Conservation (phyloP, 1,139 yeast species). For the Candida sojae region DNA sequence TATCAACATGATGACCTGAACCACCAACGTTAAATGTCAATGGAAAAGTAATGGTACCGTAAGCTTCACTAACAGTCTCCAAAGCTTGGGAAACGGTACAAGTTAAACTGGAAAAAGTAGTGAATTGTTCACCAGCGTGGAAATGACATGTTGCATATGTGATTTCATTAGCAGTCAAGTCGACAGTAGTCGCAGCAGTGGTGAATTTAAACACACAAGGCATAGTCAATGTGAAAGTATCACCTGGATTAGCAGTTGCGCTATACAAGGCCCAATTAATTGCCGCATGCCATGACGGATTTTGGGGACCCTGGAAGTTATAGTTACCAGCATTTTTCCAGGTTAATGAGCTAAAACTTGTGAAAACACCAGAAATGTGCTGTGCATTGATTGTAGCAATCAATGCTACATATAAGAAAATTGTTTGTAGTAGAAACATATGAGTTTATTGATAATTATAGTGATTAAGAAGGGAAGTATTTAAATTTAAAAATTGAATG, state of each 20-base stretch:
- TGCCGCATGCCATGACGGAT: conserved; percentile 26
- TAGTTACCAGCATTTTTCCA: conserved; percentile 9
- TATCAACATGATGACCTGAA: conserved; percentile 21
- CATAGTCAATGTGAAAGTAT: conserved; percentile 25
- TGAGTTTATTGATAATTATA: too few species aligned
- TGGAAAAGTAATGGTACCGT: conserved; percentile 23
- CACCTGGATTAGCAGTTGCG: conserved; percentile 20
- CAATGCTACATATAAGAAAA: background rate
- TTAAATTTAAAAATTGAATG: too few species aligned
- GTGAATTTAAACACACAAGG: conserved; percentile 29
- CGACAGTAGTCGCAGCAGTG: conserved; percentile 13
- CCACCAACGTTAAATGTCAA: conserved; percentile 29
- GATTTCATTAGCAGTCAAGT: conserved; percentile 24
- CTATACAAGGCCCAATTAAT: conserved; percentile 26
- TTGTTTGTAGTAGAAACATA: too few species aligned
- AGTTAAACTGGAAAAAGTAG: conserved; percentile 22
- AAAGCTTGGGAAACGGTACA: conserved; percentile 23
- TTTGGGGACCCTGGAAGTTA: conserved; percentile 12
- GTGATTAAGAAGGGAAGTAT: too few species aligned
- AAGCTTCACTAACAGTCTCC: conserved; percentile 1
- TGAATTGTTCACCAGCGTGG: conserved; percentile 22
- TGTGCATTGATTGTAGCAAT: background rate
- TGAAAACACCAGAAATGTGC: conserved; percentile 10
- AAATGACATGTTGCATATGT: conserved; percentile 29
- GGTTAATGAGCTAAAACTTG: conserved; percentile 10